phyloP scores from a whole-genome alignment of 2,329 filamentous ascomycete species.

The Fusarium bactridioides region DNA sequence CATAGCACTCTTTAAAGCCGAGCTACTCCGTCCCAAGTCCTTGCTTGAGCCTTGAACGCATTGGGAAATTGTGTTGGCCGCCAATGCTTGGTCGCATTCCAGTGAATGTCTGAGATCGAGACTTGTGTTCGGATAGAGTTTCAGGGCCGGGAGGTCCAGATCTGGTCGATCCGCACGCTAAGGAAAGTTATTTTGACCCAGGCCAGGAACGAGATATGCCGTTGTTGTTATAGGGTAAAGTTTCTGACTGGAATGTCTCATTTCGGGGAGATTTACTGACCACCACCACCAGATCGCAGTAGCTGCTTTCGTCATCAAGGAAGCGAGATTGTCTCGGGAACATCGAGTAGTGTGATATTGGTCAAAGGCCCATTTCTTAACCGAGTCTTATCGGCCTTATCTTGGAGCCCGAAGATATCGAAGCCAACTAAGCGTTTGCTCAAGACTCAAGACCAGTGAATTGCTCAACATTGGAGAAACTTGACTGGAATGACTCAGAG shows the following conservation, averaged over 20 bases:
- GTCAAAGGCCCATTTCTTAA: background rate
- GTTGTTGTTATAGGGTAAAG: background rate
- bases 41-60: background rate
- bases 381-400: background rate
- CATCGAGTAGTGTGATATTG: background rate
- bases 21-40: background rate
- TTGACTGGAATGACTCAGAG: background rate
- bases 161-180: background rate
- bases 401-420: no score
- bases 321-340: background rate
- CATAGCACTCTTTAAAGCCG: background rate
- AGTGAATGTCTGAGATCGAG: background rate
- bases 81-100: slow-evolving; percentile 21
- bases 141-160: background rate
- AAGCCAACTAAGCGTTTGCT: background rate
- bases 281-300: background rate
- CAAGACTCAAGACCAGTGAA: background rate
- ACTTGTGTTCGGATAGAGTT: slow-evolving; percentile 8
- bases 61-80: background rate
- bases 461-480: background rate
- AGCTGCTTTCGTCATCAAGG: background rate
- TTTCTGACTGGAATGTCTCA: background rate
- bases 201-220: slow-evolving; percentile 11
- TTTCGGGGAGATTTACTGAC: background rate
- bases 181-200: background rate